These are phyloP conservation scores for Fusarium goolgardi DNA, from an alignment of 2,329 filamentous ascomycete species.

Conservation along the genomic window DNA sequence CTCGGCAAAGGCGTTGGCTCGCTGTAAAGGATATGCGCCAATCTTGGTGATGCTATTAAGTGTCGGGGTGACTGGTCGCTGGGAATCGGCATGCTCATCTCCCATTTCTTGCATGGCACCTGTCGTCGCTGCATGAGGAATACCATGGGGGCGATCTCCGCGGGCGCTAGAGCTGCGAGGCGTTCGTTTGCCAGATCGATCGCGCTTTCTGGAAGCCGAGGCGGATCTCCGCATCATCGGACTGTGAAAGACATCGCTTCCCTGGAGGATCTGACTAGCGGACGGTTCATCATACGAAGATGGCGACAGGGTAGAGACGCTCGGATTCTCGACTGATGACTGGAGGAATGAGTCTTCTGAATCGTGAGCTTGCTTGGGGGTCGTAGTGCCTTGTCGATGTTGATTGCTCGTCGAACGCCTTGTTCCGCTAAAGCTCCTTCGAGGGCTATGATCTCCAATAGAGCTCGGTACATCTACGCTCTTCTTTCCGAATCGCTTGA, in stretches of 20 bases:
- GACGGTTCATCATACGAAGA: conserved; percentile 82
- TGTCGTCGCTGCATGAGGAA: conserved; percentile 55
- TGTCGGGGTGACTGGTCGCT: conserved; percentile 54
- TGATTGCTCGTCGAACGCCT: conserved; percentile 63
- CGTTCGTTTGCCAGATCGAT: conserved; percentile 22
- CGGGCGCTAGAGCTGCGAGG: conserved; percentile 33
- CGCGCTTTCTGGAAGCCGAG: conserved; percentile 52
- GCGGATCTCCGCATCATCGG: conserved; percentile 72
- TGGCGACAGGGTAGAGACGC: conserved; percentile 74
- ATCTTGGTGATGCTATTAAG: conserved; percentile 67
- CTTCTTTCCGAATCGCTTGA: conserved; percentile 59
- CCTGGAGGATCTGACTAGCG: conserved; percentile 88
- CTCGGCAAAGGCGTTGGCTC: conserved; percentile 83
- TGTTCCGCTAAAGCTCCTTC: conserved; percentile 73
- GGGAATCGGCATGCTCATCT: conserved; percentile 28
- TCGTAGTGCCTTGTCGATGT: conserved; percentile 43
- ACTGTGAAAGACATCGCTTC: conserved; percentile 88
- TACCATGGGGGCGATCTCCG: conserved; percentile 13
- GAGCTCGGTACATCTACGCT: conserved; percentile 65
- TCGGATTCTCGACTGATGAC: conserved; percentile 77
- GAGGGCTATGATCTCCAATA: conserved; percentile 57
- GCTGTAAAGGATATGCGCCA: conserved; percentile 82
- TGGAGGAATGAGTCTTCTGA: conserved; percentile 78
- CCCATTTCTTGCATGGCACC: conserved; percentile 48
- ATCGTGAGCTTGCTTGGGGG: conserved; percentile 55